Percentiles rank a stretch among this genome's conserved stretches.
phyloP scores from a whole-genome alignment of 805 yeast genomes.

The Sugiyamaella valdiviana region DNA sequence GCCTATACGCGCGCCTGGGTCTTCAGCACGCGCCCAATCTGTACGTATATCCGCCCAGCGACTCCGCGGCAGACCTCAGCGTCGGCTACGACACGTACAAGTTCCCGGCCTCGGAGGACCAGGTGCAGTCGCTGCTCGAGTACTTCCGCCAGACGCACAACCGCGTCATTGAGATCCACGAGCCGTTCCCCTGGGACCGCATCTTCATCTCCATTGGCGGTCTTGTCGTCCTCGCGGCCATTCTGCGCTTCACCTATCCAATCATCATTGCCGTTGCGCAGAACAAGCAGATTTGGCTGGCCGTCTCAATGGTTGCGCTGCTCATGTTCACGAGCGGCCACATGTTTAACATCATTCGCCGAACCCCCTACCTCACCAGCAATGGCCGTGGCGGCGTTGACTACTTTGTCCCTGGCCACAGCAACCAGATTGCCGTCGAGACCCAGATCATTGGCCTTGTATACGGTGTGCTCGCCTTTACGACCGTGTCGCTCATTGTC shows the following conservation, averaged over 20 bases:
- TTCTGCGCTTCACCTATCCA: conserved; percentile 19
- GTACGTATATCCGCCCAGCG: conserved; percentile 52
- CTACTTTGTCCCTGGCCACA: conserved; percentile 62
- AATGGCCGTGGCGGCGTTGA: conserved; percentile 38
- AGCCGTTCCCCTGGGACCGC: conserved; percentile 30
- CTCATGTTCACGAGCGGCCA: conserved; percentile 79
- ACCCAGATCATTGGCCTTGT: conserved; percentile 76
- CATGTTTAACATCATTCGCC: conserved; percentile 87
- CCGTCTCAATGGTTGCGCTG: conserved; percentile 52
- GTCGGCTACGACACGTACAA: conserved; percentile 21
- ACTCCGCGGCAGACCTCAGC: conserved; percentile 26
- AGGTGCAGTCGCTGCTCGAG: conserved; percentile 17
- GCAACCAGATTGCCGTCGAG: conserved; percentile 77
- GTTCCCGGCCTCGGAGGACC: conserved; percentile 28
- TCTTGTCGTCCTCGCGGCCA: conserved; percentile 7
- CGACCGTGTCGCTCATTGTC: conserved; percentile 52
- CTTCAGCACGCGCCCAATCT: conserved; percentile 76
- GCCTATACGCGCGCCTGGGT: conserved; percentile 46
- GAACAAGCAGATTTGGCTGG: conserved; percentile 67
- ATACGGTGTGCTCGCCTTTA: conserved; percentile 62
- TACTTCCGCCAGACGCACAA: conserved; percentile 20
- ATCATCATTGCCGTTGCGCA: conserved; percentile 38
- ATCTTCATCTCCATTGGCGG: conserved; percentile 15
- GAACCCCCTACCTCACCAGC: conserved; percentile 47
- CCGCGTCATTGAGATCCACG: conserved; percentile 24